Conservation (phyloP, 495 filamentous ascomycete genomes). For the Daldinia vernicosa region DNA sequence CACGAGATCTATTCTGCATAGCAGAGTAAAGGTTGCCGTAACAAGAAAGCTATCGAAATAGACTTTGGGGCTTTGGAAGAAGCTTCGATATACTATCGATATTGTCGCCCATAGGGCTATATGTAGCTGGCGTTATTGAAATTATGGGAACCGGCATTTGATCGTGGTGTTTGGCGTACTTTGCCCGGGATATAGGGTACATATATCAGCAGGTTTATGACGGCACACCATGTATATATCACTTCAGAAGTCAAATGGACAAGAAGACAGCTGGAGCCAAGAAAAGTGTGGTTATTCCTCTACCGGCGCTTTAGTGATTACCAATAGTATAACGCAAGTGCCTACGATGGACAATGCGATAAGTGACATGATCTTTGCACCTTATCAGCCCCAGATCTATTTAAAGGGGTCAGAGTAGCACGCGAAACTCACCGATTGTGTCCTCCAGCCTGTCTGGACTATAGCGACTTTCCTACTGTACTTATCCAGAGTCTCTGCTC, state of each 20-base stretch:
- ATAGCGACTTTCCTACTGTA: slow-evolving; percentile 81
- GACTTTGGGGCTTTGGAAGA: background rate
- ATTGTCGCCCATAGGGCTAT: background rate
- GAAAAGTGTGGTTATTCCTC: background rate
- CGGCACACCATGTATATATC: slow-evolving; percentile 34
- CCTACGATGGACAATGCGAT: slow-evolving; percentile 83
- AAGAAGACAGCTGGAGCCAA: background rate
- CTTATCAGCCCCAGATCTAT: background rate
- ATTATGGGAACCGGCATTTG: slow-evolving; percentile 5
- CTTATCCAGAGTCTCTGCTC: slow-evolving; percentile 74
- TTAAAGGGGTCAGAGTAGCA: background rate
- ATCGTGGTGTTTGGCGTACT: slow-evolving; percentile 23
- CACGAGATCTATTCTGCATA: slow-evolving; percentile 48
- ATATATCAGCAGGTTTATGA: slow-evolving; percentile 23
- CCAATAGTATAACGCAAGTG: slow-evolving; percentile 68
- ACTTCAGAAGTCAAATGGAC: background rate
- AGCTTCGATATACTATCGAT: slow-evolving; percentile 16
- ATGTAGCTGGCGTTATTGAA: slow-evolving; percentile 14
- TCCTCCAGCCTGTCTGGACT: slow-evolving; percentile 94
- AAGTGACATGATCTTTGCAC: slow-evolving; percentile 70
- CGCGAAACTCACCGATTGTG: slow-evolving; percentile 70
- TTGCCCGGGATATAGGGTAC: slow-evolving; percentile 5
- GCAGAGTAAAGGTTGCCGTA: slow-evolving; percentile 11
- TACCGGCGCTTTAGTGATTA: slow-evolving; percentile 48
- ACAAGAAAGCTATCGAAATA: background rate